Evolutionary conservation across 2,329 filamentous ascomycete species (phyloP).

Genomic region (Blastomyces parvus): DNA sequence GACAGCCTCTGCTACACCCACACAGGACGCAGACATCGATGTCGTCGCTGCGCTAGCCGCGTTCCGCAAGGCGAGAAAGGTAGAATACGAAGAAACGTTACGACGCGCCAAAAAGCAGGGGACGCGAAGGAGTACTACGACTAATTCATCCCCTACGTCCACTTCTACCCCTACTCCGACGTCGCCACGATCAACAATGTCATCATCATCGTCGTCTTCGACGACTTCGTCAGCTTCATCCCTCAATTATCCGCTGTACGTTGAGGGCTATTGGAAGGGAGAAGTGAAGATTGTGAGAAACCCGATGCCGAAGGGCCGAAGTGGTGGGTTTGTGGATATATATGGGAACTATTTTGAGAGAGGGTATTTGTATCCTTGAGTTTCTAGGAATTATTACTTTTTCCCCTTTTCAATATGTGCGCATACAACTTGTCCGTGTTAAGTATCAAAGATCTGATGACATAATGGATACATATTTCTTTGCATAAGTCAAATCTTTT

Average conservation of each 20-base stretch:
- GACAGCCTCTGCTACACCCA: constrained; percentile 8
- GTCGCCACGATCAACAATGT: neutral
- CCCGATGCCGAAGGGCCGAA: constrained; percentile 29
- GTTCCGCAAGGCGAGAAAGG: constrained; percentile 46
- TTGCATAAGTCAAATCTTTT: neutral
- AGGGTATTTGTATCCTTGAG: constrained; percentile 44
- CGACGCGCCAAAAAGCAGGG: constrained; percentile 9
- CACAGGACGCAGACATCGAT: constrained; percentile 32
- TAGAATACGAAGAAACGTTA: constrained; percentile 36
- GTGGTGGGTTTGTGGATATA: constrained; percentile 38
- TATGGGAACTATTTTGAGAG: constrained; percentile 47
- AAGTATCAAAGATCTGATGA: neutral
- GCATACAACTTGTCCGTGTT: neutral
- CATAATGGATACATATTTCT: neutral
- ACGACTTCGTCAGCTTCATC: neutral
- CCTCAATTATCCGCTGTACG: constrained; percentile 21
- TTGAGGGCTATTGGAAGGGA: constrained; percentile 52
- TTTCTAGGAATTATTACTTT: constrained; percentile 11
- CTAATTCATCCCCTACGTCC: neutral
- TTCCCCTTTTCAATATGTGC: neutral
- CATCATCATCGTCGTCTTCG: neutral
- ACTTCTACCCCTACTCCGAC: neutral
- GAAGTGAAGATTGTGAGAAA: constrained; percentile 49
- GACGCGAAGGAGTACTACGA: neutral
- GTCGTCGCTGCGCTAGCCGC: constrained; percentile 45